Evolutionary conservation across 2,329 filamentous ascomycete genomes (phyloP), one percentile per base, ranked within the genome.

Genomic region (Thelonectria blattea): DNA sequence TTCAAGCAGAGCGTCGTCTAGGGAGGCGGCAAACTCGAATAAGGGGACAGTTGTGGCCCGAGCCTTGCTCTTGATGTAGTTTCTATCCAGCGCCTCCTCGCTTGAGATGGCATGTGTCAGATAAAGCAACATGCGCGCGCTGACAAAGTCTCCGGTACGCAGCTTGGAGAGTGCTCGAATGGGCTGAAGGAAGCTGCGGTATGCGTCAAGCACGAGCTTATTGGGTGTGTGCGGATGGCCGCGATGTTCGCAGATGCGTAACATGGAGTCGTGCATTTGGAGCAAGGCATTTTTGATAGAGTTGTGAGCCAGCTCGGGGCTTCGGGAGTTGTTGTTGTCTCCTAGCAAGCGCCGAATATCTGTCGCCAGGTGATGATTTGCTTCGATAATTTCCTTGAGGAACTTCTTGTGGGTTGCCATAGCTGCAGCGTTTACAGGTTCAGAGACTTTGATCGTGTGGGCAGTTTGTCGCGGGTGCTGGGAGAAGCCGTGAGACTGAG

Each of bases 321-420:
- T 5, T 32, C 6, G 6, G 7, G 24, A 24, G 22, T 24, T 39
- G 3, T 20, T 17, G 34, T 12, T n/a, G 14, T 56, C 18, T 32
- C n/a, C 20, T 4, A 32, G 34, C 34, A 55, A 15, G 18, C 2
- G n/a, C 24, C 15, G 10, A 49, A 42, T 20, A 7, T 55, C 18
- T 7, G 24, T n/a, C 3, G 52, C 27, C 14, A 39, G 12, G 12
- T 11, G 12, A 3, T 14, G 9, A 14, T 47, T 54, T 18, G 9
- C 30, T 15, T 37, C 32, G 1, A 12, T 15, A 14, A 54, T 17
- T 1, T 42, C 49, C 8, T 17, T n/a, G 18, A 51, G 49, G 9
- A 51, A 27, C 34, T 51, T 51, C 49, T 51, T 51, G 14, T 51
- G 49, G 17, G 49, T 24, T 17, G 32, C 49, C 49, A 51, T 51